Base-by-base conservation (phyloP, 805 yeast genomes). In the Lachancea fermentati region DNA sequence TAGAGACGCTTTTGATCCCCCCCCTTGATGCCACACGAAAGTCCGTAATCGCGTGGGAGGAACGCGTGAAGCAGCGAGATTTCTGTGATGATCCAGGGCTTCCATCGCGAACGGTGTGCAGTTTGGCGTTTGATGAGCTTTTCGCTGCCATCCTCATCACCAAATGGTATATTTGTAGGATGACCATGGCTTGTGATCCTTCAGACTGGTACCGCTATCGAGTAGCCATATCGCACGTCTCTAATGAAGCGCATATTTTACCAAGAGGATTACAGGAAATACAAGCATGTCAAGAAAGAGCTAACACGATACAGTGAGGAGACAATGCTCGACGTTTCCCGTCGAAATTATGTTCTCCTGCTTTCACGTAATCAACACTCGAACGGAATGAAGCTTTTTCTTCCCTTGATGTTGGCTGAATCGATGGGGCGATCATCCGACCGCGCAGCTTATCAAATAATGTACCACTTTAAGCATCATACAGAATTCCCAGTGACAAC, bases 231-330 rank as follows among this genome's bases (percentile, higher is more conserved):
- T n/a, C n/a, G n/a, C n/a, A 34, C 14, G 30, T 19, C 38, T 4
- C 5, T 24, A 15, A 34, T 39, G 4, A 34, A 18, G 9, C 18
- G 42, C 18, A 37, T 39, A 2, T 25, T 39, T 9, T 34, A 34
- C 34, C 42, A 39, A 18, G 34, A 39, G 24, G 42, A 39, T 22
- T 39, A 29, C 34, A 30, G 42, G 22, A 39, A 34, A 22, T 39
- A 34, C 37, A 39, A 39, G 13, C 25, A 28, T 5, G 42, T 39
- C 16, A 36, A 32, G 30, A 39, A 34, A 30, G 42, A 39, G 17
- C 19, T 39, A 14, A 19, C 17, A 4, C 9, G 19, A 14, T 39
- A 26, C 24, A 31, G 30, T 7, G 24, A 15, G 11, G 26, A 22
- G 4, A 13, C 16, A 7, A 12, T 16, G 14, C 24, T 34, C 4